These are phyloP conservation scores for Sporopachydermia lactativora DNA, from an alignment of 805 yeast genomes.

Conservation along the genomic window DNA sequence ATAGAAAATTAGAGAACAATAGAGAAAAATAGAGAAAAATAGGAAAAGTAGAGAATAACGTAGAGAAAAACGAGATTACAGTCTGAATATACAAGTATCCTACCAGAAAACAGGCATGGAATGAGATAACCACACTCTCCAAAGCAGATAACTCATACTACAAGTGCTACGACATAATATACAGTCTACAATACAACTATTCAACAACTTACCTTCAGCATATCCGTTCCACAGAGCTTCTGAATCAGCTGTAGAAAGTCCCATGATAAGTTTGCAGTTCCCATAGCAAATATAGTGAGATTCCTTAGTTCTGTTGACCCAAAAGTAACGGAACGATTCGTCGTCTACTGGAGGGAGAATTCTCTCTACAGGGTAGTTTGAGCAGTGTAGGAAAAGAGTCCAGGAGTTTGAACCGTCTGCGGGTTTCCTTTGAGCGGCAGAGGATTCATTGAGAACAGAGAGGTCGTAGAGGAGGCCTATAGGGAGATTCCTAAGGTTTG, in stretches of 20 bases:
- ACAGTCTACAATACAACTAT: no score
- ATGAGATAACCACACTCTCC: no score
- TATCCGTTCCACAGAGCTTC: conserved; percentile 42
- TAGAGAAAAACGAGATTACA: no score
- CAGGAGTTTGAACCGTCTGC: conserved; percentile 24
- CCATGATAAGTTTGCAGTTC: conserved; percentile 70
- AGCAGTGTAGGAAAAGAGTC: conserved; percentile 29
- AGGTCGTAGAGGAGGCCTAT: conserved; percentile 54
- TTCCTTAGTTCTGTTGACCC: conserved; percentile 77
- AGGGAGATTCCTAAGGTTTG: conserved; percentile 36
- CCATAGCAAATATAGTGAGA: conserved; percentile 65
- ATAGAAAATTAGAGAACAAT: no score
- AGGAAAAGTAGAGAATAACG: no score
- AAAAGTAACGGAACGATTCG: conserved; percentile 30
- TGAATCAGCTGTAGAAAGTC: conserved; percentile 49
- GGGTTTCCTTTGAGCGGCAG: conserved; percentile 8
- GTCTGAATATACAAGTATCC: no score
- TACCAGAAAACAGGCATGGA: no score
- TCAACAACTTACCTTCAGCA: conserved; percentile 6
- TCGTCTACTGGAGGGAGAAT: conserved; percentile 25
- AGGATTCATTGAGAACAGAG: conserved; percentile 25
- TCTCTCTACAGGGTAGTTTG: conserved; percentile 29
- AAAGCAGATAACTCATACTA: no score
- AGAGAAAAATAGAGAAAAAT: no score
- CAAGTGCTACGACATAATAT: no score